Evolutionary conservation across 208 protist species (phyloP), one percentile per base, ranked within the genome.

Genomic region (Wallacemonas sp.): DNA sequence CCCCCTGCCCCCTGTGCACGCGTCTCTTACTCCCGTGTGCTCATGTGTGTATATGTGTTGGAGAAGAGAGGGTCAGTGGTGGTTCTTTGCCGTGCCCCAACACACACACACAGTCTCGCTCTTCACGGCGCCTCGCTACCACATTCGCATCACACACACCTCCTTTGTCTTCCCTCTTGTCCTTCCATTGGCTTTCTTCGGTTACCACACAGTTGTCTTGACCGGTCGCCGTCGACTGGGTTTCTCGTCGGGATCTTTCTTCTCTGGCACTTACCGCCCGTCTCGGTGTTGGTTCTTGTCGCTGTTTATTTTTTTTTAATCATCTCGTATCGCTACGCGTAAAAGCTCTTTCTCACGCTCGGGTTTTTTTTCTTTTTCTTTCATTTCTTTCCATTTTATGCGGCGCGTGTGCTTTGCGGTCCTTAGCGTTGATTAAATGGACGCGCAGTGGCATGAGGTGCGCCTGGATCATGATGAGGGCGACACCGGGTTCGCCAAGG

Each of bases 401-500:
- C n/a, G n/a, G n/a, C n/a, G n/a, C n/a, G n/a, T n/a, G n/a, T n/a
- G n/a, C n/a, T n/a, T n/a, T n/a, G n/a, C n/a, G n/a, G n/a, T n/a
- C n/a, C 46, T 39, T 15, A 17, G 10, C 53, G 22, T 64, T 22
- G 4, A 34, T 55, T n/a, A 24, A 46, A 78, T 68, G 71, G 62
- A 73, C 21, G 27, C 17, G 17, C 68, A 77, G 26, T 87, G 76
- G 76, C 83, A 90, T 63, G 81, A 89, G 29, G 71, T 94, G 13
- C 33, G 86, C 8, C 72, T 94, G 26, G 66, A 83, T 34, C 67
- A 84, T 36, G 89, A 94, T 59, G 73, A 80, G 22, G 89, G 82
- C 27, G 85, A 91, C 63, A 61, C 29, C 0, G 71, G 63, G 46
- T 89, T 88, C 38, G 71, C 66, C 60, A 70, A 67, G 13, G 85